Evolutionary conservation across 805 yeast species (phyloP), one percentile per base, ranked within the genome.

Genomic region (Zygotorulaspora sp.): DNA sequence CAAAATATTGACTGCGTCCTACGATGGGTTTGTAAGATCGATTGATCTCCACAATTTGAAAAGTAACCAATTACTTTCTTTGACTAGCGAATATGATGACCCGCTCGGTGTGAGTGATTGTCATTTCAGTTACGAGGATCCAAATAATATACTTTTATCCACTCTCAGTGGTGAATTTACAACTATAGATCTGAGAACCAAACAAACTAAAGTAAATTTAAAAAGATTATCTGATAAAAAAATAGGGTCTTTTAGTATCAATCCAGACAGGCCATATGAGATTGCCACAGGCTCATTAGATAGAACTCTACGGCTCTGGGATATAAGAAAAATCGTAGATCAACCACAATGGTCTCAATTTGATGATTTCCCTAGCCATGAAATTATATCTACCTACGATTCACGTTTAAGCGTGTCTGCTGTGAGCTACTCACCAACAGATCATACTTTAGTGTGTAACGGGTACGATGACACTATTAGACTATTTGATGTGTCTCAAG

Each of bases 251-350:
- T 86, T 92, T 60, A 56, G 81, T 1, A 73, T 86, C 12, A 87
- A 87, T 51, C 97, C 97, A 1, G 58, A 65, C 12, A 67, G 71
- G 22, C 63, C 72, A 1, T 59, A 78, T 48, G 83, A 83, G 45
- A 70, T 88, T 1, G 94, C 90, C 0, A 82, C 97, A 0, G 95
- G 89, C 0, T 88, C 97, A 0, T 68, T 92, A 32, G 98, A 90
- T 58, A 66, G 97, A 50, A 75, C 92, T 0, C 56, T 92, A 61
- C 77, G 83, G 44, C 58, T 90, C 1, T 90, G 96, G 96, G 98
- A 90, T 60, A 61, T 88, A 15, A 70, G 98, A 41, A 72, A 71
- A 32, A 50, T 67, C 5, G 62, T 65, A 1, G 52, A 57, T 4
- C 45, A 58, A 6, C 65, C 75, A 4, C 66, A 64, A 2, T 80